Conservation (phyloP, 257 asterid genomes). For the Solanum pennellii region DNA sequence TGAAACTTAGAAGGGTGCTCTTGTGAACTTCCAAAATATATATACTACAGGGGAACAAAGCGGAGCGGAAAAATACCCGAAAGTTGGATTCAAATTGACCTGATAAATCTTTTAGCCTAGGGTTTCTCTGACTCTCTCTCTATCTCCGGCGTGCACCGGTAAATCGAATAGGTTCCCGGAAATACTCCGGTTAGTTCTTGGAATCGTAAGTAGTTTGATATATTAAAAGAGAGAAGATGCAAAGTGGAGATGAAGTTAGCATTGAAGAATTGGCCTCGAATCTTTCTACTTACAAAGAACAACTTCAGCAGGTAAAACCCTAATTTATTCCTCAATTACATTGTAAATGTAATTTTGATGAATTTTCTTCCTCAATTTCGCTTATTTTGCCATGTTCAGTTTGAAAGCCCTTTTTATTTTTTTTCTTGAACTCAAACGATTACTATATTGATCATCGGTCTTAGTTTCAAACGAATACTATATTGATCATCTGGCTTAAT, state of each 20-base stretch:
- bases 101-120: not conserved
- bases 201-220: not conserved
- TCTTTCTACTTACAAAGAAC: slow-evolving; percentile 79
- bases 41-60: not conserved
- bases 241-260: slow-evolving; percentile 65
- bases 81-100: not conserved
- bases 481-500: not conserved
- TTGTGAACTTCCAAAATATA: not conserved
- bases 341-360: not conserved
- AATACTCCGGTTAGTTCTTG: not conserved
- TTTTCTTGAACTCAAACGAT: not conserved
- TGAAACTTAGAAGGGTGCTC: not conserved
- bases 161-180: not conserved
- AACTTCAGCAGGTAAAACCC: slow-evolving; percentile 69
- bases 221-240: not conserved
- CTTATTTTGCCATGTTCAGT: not conserved
- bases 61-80: not conserved
- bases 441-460: not conserved
- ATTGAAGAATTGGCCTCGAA: slow-evolving; percentile 77
- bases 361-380: not conserved
- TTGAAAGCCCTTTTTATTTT: not conserved
- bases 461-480: not conserved
- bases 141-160: not conserved
- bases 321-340: not conserved
- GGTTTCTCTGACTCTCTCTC: not conserved